A percentile compares a stretch with the other conserved stretches of the same genome.
These are phyloP conservation scores for Scedosporium apiospermum DNA, from an alignment of 2,329 filamentous ascomycete species.

Conservation along the genomic window DNA sequence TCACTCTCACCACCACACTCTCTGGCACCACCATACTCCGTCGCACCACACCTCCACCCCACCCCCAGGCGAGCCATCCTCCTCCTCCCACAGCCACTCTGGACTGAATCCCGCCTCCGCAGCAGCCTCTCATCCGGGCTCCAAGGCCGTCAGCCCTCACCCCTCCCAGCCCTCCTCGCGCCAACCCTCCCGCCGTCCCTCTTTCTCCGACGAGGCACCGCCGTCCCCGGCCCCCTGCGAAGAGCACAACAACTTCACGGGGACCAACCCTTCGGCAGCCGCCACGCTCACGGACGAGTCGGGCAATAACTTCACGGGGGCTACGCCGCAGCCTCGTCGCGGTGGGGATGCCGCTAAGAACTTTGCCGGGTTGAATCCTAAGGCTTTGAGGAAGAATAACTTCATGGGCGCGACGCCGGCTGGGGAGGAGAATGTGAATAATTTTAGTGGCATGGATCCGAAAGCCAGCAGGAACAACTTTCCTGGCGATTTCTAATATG, in stretches of 20 bases:
- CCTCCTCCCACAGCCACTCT: too few relatives aligned
- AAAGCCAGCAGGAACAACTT: background rate
- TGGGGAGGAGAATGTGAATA: background rate
- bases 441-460: background rate
- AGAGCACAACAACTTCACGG: slow-evolving; percentile 12
- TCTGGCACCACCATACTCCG: background rate
- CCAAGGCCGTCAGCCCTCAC: background rate
- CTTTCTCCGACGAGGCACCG: background rate
- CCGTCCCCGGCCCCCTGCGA: background rate
- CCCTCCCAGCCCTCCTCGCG: background rate
- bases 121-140: too few relatives aligned
- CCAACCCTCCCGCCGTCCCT: background rate
- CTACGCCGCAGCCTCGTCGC: slow-evolving; percentile 5
- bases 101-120: too few relatives aligned
- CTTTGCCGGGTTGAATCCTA: background rate
- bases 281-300: background rate
- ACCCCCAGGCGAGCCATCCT: too few relatives aligned
- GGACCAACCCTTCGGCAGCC: slow-evolving; percentile 7
- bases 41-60: background rate
- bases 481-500: slow-evolving; percentile 1
- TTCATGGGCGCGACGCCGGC: background rate
- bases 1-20: too few relatives aligned
- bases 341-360: background rate
- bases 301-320: slow-evolving; percentile 11
- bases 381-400: background rate